Base-by-base conservation (phyloP, 2,329 filamentous ascomycete genomes). In the Colletotrichum godetiae region DNA sequence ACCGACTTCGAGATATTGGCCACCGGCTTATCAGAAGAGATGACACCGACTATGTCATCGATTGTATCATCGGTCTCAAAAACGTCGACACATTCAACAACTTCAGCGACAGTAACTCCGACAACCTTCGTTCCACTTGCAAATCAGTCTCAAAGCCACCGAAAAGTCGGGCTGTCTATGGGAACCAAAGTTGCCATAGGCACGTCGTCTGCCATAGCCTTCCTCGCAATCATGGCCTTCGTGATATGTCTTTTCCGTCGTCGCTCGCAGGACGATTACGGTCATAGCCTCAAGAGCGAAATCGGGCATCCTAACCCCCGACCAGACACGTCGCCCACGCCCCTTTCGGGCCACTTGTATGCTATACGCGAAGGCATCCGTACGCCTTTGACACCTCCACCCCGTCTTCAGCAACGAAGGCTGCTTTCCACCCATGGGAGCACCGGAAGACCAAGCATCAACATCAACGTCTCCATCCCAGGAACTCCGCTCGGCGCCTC, bases 171-270 rank as follows among this genome's bases (percentile, higher is more conserved):
- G 3, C 78, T 88, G 6, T 80, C 86, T 1, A 76, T 78, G 1
- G 84, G 83, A 2, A 81, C 83, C 58, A 88, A 85, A 69, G 82
- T 84, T 3, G 86, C 87, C 37, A 84, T 89, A 61, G 84, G 80
- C 4, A 75, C 88, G 12, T 84, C 84, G 62, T 82, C 83, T 1
- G 76, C 83, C 3, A 76, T 86, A n/a, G 83, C 78, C 4, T 74
- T 85, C 12, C 71, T 85, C 15, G 77, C 82, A 3, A 67, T 88
- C 3, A 65, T 82, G 11, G 79, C 80, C 11, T 75, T 86, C 19
- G 68, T 83, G 2, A 75, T 85, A 3, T 84, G 84, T 59, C 76
- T 86, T 2, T 70, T 86, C 12, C 82, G 82, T 19, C 79, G 81
- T 6, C 78, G 80, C 13, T 78, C 77, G 53, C 74, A 76, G 22